Conservation (phyloP, 1,284 basidiomycete species). For the Pholiota adiposa region DNA sequence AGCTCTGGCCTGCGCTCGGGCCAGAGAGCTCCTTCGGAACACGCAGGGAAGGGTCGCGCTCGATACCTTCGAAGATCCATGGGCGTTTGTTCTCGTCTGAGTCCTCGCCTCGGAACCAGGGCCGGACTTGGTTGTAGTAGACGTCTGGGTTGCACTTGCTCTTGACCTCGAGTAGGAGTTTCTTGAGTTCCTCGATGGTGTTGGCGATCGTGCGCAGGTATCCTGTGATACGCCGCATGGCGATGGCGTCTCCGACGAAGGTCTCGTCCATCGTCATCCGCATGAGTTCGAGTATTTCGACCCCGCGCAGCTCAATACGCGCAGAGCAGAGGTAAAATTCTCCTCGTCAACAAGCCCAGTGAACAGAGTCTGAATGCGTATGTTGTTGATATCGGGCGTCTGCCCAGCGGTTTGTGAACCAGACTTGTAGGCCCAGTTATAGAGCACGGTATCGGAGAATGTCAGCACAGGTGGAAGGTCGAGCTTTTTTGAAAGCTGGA, state of each 20-base stretch:
- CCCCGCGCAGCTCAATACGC: slow-evolving; percentile 89
- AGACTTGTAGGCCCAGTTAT: slow-evolving; percentile 77
- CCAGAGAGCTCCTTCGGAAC: slow-evolving; percentile 78
- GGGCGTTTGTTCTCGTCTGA: slow-evolving; percentile 59
- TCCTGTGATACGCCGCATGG: slow-evolving; percentile 70
- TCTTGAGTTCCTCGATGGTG: slow-evolving; percentile 72
- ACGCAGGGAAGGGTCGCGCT: slow-evolving; percentile 52
- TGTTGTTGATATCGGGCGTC: slow-evolving; percentile 54
- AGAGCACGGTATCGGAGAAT: slow-evolving; percentile 93
- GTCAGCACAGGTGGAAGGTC: slow-evolving; percentile 91
- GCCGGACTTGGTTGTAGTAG: slow-evolving; percentile 89
- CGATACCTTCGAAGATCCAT: slow-evolving; percentile 87
- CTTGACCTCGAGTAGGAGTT: slow-evolving; percentile 68
- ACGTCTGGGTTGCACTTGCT: slow-evolving; percentile 77
- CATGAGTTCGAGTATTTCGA: slow-evolving; percentile 87
- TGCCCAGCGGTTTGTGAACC: slow-evolving; percentile 18
- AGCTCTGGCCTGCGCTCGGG: slow-evolving; percentile 92
- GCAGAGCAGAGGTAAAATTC: slow-evolving; percentile 93
- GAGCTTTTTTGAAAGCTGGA: slow-evolving; percentile 74
- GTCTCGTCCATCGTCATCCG: slow-evolving; percentile 88
- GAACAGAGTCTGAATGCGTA: slow-evolving; percentile 75
- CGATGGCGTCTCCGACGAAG: slow-evolving; percentile 84
- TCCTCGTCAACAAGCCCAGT: slow-evolving; percentile 80
- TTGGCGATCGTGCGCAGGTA: slow-evolving; percentile 66
- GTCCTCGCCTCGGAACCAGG: slow-evolving; percentile 93